A percentile compares a stretch with the other conserved stretches of the same genome.
Evolutionary conservation across 768 basidiomycete species (phyloP).

Genomic region (Phanerochaete sordida): DNA sequence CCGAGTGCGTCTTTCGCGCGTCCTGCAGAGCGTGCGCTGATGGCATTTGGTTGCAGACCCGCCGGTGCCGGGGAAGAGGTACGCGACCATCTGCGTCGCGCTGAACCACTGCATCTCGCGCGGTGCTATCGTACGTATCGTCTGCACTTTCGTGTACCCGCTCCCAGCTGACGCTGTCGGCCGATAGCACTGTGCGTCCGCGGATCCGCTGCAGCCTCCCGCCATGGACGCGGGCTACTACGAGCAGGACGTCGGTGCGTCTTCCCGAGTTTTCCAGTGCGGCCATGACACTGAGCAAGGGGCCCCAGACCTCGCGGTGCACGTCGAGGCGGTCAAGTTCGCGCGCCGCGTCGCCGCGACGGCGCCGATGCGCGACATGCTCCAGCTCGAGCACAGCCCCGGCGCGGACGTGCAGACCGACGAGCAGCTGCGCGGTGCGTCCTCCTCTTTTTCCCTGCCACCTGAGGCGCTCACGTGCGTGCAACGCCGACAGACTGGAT

Average conservation of each 20-base stretch:
- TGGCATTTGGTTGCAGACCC: conserved; percentile 3
- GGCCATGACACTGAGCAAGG: too few species aligned
- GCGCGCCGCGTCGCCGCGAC: conserved; percentile 15
- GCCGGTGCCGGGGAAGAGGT: conserved; percentile 19
- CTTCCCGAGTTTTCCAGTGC: background rate
- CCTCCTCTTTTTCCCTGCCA: too few species aligned
- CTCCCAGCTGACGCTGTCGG: background rate
- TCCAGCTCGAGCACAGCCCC: conserved; percentile 25
- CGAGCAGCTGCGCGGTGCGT: conserved; percentile 9
- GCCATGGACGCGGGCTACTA: conserved; percentile 29
- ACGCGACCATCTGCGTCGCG: conserved; percentile 22
- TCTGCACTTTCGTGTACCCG: background rate
- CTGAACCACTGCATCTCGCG: conserved; percentile 26
- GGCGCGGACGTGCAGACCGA: conserved; percentile 27
- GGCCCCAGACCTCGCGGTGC: conserved; percentile 23
- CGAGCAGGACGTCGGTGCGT: conserved; percentile 24
- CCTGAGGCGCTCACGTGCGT: background rate
- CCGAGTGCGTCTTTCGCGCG: background rate
- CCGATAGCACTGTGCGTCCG: conserved; percentile 19
- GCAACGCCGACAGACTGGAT: conserved; percentile 12
- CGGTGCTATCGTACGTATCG: conserved; percentile 26
- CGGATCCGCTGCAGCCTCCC: conserved; percentile 21
- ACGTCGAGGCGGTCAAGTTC: conserved; percentile 26
- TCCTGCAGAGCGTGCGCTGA: background rate
- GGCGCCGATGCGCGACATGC: conserved; percentile 15